Percentiles rank a stretch among this genome's conserved stretches.
phyloP scores from a whole-genome alignment of 169 alveolate species.

The Plasmodium knowlesi region DNA sequence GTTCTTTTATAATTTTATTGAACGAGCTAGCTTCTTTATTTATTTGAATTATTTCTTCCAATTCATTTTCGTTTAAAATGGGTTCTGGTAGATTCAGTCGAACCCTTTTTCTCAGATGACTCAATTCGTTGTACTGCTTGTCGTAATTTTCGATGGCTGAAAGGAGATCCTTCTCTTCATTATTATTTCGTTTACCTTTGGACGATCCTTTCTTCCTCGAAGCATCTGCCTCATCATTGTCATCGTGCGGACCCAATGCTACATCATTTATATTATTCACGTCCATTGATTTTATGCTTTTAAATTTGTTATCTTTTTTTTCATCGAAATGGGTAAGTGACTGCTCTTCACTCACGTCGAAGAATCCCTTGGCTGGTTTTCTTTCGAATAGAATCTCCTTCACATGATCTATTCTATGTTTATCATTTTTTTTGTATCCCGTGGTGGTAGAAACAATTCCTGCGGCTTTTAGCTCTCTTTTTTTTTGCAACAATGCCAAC shows the following conservation, averaged over 20 bases:
- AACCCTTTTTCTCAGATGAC: constrained; percentile 62
- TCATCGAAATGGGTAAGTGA: constrained; percentile 87
- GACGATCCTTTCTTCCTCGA: background rate
- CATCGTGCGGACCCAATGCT: background rate
- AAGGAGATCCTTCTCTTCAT: constrained; percentile 37
- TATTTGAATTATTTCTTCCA: constrained; percentile 68
- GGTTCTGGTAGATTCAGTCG: constrained; percentile 63
- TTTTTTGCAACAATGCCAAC: constrained; percentile 96
- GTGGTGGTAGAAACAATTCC: constrained; percentile 93
- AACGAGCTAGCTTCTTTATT: constrained; percentile 66
- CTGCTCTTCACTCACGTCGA: constrained; percentile 90
- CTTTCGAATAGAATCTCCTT: constrained; percentile 96
- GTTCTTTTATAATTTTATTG: constrained; percentile 51
- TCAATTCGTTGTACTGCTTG: constrained; percentile 55
- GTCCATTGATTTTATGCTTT: constrained; percentile 66
- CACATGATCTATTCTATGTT: constrained; percentile 95
- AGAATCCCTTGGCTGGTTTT: constrained; percentile 95
- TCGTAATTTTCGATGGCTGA: constrained; percentile 59
- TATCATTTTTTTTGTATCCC: constrained; percentile 85
- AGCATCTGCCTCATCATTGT: background rate
- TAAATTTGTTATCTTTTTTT: background rate
- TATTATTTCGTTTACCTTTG: constrained; percentile 20
- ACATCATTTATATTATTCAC: constrained; percentile 34
- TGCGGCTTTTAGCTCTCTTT: constrained; percentile 98
- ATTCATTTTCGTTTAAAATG: constrained; percentile 55